A percentile compares a stretch with the other conserved stretches of the same genome.
Evolutionary conservation across 192 early-diverging fungal species (phyloP).

Genomic region (Entrophospora sp.): DNA sequence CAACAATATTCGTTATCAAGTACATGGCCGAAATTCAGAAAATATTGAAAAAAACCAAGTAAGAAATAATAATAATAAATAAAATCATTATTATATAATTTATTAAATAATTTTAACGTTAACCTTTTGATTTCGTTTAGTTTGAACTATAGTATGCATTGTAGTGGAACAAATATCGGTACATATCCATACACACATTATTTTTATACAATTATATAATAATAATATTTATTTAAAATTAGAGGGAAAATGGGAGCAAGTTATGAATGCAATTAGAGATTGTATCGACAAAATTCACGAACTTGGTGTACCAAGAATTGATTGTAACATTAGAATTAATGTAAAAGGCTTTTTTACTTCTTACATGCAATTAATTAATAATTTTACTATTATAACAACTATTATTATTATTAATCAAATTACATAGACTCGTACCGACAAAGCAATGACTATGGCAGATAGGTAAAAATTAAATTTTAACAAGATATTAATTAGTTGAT

Average conservation of each 20-base stretch:
- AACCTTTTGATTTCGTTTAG: too few species aligned
- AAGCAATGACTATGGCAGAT: background rate
- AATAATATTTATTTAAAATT: background rate
- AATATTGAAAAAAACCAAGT: too few species aligned
- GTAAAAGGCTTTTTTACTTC: background rate
- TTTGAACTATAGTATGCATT: background rate
- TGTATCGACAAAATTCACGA: slow-evolving; percentile 2
- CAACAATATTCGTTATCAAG: too few species aligned
- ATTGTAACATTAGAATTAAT: background rate
- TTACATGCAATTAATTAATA: too few species aligned
- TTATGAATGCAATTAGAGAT: background rate
- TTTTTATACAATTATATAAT: background rate
- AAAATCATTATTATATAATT: too few species aligned
- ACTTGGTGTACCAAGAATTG: background rate
- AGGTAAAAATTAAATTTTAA: too few species aligned
- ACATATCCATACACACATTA: background rate
- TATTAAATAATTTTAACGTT: too few species aligned
- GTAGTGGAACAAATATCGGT: slow-evolving; percentile 5
- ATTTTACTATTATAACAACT: background rate
- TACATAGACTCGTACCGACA: background rate
- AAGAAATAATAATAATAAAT: too few species aligned
- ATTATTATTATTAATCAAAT: background rate
- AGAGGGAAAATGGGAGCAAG: background rate
- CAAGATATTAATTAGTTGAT: too few species aligned
- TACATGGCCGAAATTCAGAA: too few species aligned